These are phyloP conservation scores for Coemansia sp. DNA, from an alignment of 192 early-diverging fungal genomes.

Conservation along the genomic window DNA sequence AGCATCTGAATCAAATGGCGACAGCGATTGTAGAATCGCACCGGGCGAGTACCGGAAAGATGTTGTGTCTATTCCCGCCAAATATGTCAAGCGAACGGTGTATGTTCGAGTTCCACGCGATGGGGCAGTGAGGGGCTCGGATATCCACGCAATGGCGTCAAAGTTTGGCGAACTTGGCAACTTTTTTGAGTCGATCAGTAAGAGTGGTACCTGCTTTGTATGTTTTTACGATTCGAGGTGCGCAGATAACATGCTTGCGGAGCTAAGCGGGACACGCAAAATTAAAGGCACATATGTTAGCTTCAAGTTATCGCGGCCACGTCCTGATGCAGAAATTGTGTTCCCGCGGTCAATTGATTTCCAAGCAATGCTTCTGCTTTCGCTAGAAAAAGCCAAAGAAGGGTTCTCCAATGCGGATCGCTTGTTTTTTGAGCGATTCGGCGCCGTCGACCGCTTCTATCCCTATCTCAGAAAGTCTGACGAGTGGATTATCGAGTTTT, in stretches of 20 bases:
- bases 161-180: background rate
- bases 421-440: background rate
- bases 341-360: background rate
- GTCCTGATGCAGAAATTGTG: background rate
- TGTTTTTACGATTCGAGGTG: background rate
- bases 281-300: background rate
- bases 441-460: background rate
- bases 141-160: too few species aligned
- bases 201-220: background rate
- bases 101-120: too few species aligned
- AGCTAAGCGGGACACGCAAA: background rate
- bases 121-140: too few species aligned
- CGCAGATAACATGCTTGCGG: background rate
- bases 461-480: background rate
- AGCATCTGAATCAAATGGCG: too few species aligned
- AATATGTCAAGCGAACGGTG: too few species aligned
- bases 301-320: background rate
- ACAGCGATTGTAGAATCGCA: too few species aligned
- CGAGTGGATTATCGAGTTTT: background rate
- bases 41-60: too few species aligned
- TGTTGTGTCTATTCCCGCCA: too few species aligned
- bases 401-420: background rate
- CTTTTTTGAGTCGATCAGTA: background rate
- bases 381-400: background rate
- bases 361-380: background rate